phyloP scores from a whole-genome alignment of 179 eudicot genomes.

The Actinidia polygama region DNA sequence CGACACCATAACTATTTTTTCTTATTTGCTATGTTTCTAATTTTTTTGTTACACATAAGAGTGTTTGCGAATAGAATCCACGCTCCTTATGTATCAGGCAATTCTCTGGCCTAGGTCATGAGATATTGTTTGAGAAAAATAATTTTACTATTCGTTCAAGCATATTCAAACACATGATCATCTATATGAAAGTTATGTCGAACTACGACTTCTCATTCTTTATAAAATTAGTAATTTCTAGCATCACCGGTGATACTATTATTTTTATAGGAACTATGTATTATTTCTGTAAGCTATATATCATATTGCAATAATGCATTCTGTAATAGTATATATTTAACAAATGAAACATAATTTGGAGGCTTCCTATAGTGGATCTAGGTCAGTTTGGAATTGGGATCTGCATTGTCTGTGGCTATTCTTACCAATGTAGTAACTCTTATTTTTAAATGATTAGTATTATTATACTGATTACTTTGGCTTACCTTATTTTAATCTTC shows the following conservation, averaged over 20 bases:
- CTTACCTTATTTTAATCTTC: not conserved
- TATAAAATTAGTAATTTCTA: not conserved
- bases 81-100: too few species aligned
- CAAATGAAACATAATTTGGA: not conserved
- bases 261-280: not conserved
- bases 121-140: too few species aligned
- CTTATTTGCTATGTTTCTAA: too few species aligned
- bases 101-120: too few species aligned
- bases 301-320: too few species aligned
- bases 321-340: too few species aligned
- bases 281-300: not conserved
- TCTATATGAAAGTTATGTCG: not conserved
- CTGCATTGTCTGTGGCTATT: not conserved
- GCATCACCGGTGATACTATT: not conserved
- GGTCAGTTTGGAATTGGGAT: conserved; percentile 1
- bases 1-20: too few species aligned
- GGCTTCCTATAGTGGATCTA: not conserved
- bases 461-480: not conserved
- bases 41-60: too few species aligned
- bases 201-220: not conserved
- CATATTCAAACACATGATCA: not conserved
- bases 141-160: not conserved
- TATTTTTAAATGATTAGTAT: not conserved
- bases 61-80: too few species aligned
- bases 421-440: not conserved